Base-by-base conservation (phyloP, 2,329 filamentous ascomycete genomes). In the Bipolaris sorokiniana region DNA sequence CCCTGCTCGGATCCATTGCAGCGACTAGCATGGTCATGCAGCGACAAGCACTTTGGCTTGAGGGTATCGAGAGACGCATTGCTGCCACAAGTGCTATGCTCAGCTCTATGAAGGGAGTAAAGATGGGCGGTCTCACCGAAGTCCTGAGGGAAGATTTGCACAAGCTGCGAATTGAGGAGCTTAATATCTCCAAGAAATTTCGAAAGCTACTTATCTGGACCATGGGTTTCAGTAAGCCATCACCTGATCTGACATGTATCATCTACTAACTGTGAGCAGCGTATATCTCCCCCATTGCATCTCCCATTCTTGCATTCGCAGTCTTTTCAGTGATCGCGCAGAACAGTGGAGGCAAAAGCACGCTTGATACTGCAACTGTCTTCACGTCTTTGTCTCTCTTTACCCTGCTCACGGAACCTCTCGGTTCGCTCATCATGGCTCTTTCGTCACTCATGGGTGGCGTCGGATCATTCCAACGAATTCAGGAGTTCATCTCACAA, bases 321-420 rank as follows among this genome's bases (percentile, higher is more conserved):
- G 77, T 79, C 10, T 82, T 79, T 51, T 76, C 77, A 1, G 64
- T 77, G 7, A 69, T 81, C 26, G 76, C 79, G 1, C 69, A 72
- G 36, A 76, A 73, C 9, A 72, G 63, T 22, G 66, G 71, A 23
- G 69, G 71, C 13, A 54, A 66, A 20, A 65, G 54, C 34, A 68
- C 69, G 0, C 66, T 82, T 18, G 77, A 78, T 38, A 78, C 78
- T 3, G 73, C 78, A 2, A 76, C 69, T 7, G 77, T 79, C 1
- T 82, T 80, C 59, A 81, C 81, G 1, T 80, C 81, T 2, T 61
- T 83, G 3, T 80, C 80, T 0, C 75, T 83, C 0, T 81, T 82
- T 51, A 75, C 78, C 0, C 72, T 83, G 7, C 63, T 82, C 2
- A 73, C 79, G 1, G 79, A 82, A 40, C 81, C 81, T 5, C 72